phyloP scores from a whole-genome alignment of 352 stramenopile genomes.

The Globisporangium spiculum region DNA sequence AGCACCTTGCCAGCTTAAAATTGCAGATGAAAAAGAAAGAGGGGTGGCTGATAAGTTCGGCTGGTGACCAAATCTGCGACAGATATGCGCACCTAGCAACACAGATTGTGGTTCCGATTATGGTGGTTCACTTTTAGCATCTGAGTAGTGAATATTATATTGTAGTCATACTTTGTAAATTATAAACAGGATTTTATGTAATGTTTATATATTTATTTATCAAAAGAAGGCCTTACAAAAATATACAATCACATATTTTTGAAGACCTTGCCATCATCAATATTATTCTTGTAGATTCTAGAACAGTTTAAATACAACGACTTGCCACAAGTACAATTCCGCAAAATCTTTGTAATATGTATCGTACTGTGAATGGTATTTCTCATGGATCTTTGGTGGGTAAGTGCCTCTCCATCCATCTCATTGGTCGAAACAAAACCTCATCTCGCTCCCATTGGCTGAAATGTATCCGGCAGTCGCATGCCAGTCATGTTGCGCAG shows the following conservation, averaged over 20 bases:
- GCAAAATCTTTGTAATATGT: background rate
- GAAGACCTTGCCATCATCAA: background rate
- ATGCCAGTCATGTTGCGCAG: background rate
- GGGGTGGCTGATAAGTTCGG: background rate
- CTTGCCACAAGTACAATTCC: background rate
- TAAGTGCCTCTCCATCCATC: background rate
- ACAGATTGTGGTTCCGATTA: background rate
- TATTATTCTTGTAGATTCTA: background rate
- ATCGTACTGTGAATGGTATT: background rate
- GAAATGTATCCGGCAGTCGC: background rate
- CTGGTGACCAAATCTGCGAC: background rate
- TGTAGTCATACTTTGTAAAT: fast-evolving
- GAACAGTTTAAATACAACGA: background rate
- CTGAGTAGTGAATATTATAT: background rate
- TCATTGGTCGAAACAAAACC: background rate
- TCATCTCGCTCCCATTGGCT: background rate
- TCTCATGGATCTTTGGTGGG: background rate
- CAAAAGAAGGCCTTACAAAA: background rate
- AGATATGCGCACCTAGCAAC: background rate
- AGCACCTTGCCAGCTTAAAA: no score
- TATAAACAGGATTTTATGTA: background rate
- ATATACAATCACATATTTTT: background rate
- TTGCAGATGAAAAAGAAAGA: background rate
- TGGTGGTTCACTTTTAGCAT: background rate
- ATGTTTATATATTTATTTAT: no score